Evolutionary conservation across 202 grass and related monocot genomes (phyloP), one percentile per base, ranked within the genome.

Genomic region (Schoenoplectus triqueter): DNA sequence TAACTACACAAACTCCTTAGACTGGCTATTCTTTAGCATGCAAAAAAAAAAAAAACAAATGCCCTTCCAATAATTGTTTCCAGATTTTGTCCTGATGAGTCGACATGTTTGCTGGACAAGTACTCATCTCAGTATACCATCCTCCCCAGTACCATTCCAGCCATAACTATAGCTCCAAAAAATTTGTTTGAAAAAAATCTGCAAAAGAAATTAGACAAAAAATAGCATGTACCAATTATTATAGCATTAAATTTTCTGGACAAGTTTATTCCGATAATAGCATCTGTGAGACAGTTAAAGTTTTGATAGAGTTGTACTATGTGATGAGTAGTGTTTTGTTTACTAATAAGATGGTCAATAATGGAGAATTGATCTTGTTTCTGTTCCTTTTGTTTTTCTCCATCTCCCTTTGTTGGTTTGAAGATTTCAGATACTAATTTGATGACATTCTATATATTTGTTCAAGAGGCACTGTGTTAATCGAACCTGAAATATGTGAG

Each of bases 131-230:
- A 90, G 9, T 65, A 85, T 21, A 81, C 77, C 61, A 90, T n/a
- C 15, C 74, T 83, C 76, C 89, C 86, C 46, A 85, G 44, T 56
- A 87, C 40, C 22, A 90, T 90, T 66, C 89, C 89, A 59, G 64
- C 80, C 47, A 87, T 87, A 10, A 87, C 56, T 15, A 90, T 60
- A 44, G 75, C 85, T 71, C 89, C 89, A 73, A 90, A 82, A 86
- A 82, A 90, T 80, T 85, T 84, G 82, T 90, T 90, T 15, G 89
- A 83, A 44, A 83, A 8, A 71, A 90, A 85, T 69, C 89, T 90
- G 48, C 40, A 52, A 46, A 85, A 3, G 64, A 71, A 52, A 14
- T 55, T 8, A 40, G 52, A 77, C 6, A 85, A 49, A 85, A 31
- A 46, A 49, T 75, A 42, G 77, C 2, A 3, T 76, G 10, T 39